Percentiles rank a stretch among this genome's conserved stretches.
Conservation (phyloP, 1,284 basidiomycete species). For the Papiliotrema laurentii region DNA sequence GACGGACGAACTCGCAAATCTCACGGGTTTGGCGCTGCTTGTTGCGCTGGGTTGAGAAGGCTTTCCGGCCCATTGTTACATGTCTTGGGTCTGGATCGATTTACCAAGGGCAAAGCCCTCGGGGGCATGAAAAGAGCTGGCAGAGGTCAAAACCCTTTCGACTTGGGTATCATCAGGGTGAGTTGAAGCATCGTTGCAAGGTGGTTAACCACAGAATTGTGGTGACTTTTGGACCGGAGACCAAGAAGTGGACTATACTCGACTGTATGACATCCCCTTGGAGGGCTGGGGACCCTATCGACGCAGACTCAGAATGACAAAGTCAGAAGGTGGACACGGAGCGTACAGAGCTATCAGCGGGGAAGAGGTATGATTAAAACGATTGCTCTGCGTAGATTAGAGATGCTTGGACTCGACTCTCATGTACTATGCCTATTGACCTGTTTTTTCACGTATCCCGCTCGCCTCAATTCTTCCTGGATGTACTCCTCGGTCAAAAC, state of each 20-base stretch:
- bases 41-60: slow-evolving; percentile 16
- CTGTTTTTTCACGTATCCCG: slow-evolving; percentile 1
- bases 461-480: neutral
- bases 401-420: neutral
- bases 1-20: neutral
- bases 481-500: slow-evolving; percentile 4
- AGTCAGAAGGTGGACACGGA: too few relatives aligned
- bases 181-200: slow-evolving; percentile 7
- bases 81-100: slow-evolving; percentile 85
- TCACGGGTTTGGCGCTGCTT: slow-evolving; percentile 38
- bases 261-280: slow-evolving; percentile 79
- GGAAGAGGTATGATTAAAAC: slow-evolving; percentile 26
- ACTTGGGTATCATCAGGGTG: slow-evolving; percentile 65
- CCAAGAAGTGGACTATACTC: slow-evolving; percentile 79
- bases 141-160: slow-evolving; percentile 84
- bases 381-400: neutral
- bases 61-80: slow-evolving; percentile 58
- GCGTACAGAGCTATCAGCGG: too few relatives aligned
- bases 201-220: slow-evolving; percentile 60
- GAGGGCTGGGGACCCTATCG: slow-evolving; percentile 57
- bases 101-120: slow-evolving; percentile 82
- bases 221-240: slow-evolving; percentile 92
- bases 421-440: too few relatives aligned
- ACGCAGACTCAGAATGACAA: slow-evolving; percentile 23
- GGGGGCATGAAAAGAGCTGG: slow-evolving; percentile 64